phyloP scores from a whole-genome alignment of 208 protist species.

The Naegleria gruberi region DNA sequence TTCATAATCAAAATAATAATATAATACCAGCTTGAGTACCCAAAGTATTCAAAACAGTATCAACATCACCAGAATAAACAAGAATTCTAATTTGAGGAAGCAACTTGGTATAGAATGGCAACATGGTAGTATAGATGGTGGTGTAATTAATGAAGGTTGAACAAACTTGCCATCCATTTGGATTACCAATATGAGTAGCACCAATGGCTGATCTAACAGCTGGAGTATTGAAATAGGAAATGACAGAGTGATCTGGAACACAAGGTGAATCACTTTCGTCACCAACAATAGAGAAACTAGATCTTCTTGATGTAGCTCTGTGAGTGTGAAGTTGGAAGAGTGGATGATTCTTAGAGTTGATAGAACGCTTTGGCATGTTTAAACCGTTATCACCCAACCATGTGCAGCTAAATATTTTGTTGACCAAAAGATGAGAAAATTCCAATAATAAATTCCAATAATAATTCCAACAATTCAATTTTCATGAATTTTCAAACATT shows the following conservation, averaged over 20 bases:
- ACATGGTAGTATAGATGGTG: background rate
- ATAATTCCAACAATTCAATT: too few species aligned
- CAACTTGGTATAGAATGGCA: background rate
- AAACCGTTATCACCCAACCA: background rate
- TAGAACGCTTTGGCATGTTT: background rate
- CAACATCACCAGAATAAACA: slow-evolving; percentile 16
- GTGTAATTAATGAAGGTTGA: background rate
- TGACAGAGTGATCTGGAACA: background rate
- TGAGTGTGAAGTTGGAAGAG: background rate
- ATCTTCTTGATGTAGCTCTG: background rate
- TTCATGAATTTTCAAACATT: too few species aligned
- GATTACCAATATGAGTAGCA: background rate
- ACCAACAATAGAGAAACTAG: background rate
- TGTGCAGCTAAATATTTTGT: background rate
- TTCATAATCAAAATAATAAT: too few species aligned
- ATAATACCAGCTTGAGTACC: background rate
- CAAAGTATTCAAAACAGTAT: background rate
- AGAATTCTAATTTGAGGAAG: background rate
- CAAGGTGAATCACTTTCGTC: background rate
- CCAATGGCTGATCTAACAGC: background rate
- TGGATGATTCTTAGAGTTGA: background rate
- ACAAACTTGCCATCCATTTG: background rate
- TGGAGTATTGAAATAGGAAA: background rate
- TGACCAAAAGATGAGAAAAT: too few species aligned
- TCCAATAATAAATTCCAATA: too few species aligned